Base-by-base conservation (phyloP, 192 early-diverging fungal genomes). In the Rhizoclosmatium globosum region DNA sequence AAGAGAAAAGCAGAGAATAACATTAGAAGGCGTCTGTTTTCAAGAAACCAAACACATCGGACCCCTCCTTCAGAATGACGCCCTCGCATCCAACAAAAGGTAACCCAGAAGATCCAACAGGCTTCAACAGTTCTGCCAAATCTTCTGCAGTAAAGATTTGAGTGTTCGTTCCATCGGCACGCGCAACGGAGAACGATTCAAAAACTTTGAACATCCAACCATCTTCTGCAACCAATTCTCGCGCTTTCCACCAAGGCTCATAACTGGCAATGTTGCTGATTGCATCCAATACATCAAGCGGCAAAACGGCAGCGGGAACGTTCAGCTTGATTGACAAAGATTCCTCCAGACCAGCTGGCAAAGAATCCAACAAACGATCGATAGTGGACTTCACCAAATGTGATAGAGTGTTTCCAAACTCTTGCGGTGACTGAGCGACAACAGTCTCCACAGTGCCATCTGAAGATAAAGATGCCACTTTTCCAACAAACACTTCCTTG, bases 141-240 rank as follows among this genome's bases (percentile, higher is more conserved):
- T 71, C 78, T 23, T 79, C 60, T 13, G 21, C 62, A 31, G 9
- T 64, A 1, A n/a, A 41, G 9, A 79, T 50, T 59, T 39, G 42
- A 13, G 64, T 47, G 3, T 15, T 19, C 3, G 11, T 39, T 15
- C 61, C 71, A 31, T 71, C 70, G 4, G 7, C 60, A 2, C 53
- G 11, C 3, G 61, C 38, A 11, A 79, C 62, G 19, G 4, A 13
- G 48, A 79, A 79, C 21, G 78, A 70, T 23, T n/a, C 2, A n/a
- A 79, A 71, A 4, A 79, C 69, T 65, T 79, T 79, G 47, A 71
- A 79, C 78, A 79, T 79, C 78, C 78, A 79, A 9, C 62, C 74
- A n/a, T 19, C 41, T 21, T 73, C 78, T 11, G 72, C 70, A 11
- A 31, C 23, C 45, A 15, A 4, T 11, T 46, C 39, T 15, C 56